Conservation (phyloP, 441 rosid genomes). For the Syzygium syzygioides region DNA sequence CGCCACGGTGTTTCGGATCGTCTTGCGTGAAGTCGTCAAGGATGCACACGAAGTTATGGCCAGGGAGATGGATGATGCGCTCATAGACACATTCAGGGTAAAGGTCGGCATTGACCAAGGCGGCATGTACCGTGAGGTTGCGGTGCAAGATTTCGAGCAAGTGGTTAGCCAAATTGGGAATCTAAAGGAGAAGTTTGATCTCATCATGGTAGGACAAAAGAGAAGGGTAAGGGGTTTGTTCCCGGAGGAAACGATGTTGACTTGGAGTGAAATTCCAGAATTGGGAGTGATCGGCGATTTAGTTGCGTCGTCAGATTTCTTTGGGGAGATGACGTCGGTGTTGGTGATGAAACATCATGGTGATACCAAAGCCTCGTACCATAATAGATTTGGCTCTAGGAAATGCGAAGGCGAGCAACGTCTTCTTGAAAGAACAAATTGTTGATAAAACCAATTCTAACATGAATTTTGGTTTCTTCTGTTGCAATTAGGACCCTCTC, state of each 20-base stretch:
- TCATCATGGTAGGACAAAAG: constrained; percentile 21
- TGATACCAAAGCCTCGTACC: not conserved
- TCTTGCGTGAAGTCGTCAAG: not conserved
- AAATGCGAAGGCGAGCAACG: not conserved
- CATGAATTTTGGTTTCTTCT: not conserved
- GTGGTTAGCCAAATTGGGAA: constrained; percentile 3
- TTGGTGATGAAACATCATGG: constrained; percentile 19
- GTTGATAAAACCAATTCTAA: not conserved
- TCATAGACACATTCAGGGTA: constrained; percentile 9
- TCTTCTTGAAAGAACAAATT: not conserved
- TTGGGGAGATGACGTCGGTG: constrained; percentile 3
- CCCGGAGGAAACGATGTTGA: constrained; percentile 11
- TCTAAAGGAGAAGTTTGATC: constrained; percentile 9
- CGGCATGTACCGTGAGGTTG: not conserved
- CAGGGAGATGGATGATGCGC: constrained; percentile 3
- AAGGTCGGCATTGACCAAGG: not conserved
- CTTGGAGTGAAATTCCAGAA: constrained; percentile 26
- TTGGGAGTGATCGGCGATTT: constrained; percentile 35
- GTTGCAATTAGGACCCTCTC: not conserved
- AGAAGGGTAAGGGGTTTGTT: not conserved
- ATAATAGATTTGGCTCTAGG: not conserved
- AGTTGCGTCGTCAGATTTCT: constrained; percentile 16
- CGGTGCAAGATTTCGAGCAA: not conserved
- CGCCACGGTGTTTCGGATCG: constrained; percentile 19
- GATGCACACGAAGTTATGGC: not conserved